phyloP scores from a whole-genome alignment of 202 grass and related monocot species.

The Brachypodium distachyon region DNA sequence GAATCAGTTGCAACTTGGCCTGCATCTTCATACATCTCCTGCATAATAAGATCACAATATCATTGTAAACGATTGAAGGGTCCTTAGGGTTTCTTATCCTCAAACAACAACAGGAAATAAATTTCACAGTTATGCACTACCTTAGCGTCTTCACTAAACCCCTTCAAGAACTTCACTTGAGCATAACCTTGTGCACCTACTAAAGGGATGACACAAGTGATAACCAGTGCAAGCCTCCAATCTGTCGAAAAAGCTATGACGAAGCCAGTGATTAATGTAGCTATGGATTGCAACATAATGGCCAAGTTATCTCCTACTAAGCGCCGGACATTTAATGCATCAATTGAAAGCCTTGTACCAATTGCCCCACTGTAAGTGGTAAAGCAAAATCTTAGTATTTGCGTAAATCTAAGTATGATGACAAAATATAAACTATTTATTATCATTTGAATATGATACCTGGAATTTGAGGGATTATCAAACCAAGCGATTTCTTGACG shows the following conservation, averaged over 20 bases:
- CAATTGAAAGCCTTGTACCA: conserved; percentile 73
- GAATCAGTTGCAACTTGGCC: conserved; percentile 83
- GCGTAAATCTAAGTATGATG: neutral
- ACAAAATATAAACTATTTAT: neutral
- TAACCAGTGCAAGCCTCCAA: conserved; percentile 75
- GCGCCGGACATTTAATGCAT: conserved; percentile 67
- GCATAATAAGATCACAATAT: neutral
- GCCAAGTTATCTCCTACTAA: conserved; percentile 78
- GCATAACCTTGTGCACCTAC: conserved; percentile 51
- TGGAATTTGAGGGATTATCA: conserved; percentile 67
- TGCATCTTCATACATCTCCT: conserved; percentile 90
- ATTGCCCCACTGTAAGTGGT: conserved; percentile 61
- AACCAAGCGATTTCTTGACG: conserved; percentile 84
- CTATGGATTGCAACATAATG: conserved; percentile 56
- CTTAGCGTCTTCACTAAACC: conserved; percentile 61
- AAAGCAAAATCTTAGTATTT: neutral
- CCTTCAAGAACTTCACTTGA: conserved; percentile 66
- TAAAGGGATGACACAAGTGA: conserved; percentile 78
- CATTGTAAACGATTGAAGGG: neutral
- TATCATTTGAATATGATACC: conserved; percentile 26
- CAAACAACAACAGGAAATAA: neutral
- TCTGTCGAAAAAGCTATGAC: conserved; percentile 59
- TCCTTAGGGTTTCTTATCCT: neutral
- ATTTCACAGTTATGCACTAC: conserved; percentile 15
- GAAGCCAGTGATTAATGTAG: conserved; percentile 61